phyloP scores from a whole-genome alignment of 129 eudicot genomes.

The Helianthus tuberosus region DNA sequence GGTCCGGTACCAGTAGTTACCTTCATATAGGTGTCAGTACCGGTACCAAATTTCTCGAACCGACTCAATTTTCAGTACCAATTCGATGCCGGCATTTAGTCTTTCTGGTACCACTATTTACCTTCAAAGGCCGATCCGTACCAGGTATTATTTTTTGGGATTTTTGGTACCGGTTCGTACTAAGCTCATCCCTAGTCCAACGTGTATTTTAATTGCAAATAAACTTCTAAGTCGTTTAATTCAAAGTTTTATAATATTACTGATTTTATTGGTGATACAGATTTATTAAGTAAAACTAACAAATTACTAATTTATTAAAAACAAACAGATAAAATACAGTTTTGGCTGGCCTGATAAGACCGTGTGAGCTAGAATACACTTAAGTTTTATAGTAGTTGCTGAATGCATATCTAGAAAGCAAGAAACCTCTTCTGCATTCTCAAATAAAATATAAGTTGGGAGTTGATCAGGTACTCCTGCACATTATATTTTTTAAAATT shows the following conservation, averaged over 20 bases:
- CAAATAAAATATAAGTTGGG: conserved; percentile 78
- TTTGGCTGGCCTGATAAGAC: background rate
- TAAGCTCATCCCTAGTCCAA: no score
- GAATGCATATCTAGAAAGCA: conserved; percentile 65
- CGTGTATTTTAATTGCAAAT: no score
- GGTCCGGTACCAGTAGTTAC: no score
- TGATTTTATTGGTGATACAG: background rate
- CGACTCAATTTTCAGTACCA: no score
- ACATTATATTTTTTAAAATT: conserved; percentile 7
- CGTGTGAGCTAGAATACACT: background rate
- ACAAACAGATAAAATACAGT: background rate
- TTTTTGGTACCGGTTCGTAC: no score
- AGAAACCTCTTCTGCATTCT: conserved; percentile 56
- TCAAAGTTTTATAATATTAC: background rate
- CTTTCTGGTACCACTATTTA: no score
- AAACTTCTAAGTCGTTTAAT: background rate
- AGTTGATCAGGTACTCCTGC: conserved; percentile 74
- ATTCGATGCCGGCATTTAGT: no score
- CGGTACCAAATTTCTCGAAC: no score
- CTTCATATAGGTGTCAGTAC: no score
- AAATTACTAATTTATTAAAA: background rate
- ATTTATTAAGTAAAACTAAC: background rate
- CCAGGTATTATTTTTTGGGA: no score
- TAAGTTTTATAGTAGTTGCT: conserved; percentile 27
- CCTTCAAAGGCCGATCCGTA: no score